Evolutionary conservation across 1,139 yeast genomes (phyloP).

Genomic region (Martiniozyma asiatica): DNA sequence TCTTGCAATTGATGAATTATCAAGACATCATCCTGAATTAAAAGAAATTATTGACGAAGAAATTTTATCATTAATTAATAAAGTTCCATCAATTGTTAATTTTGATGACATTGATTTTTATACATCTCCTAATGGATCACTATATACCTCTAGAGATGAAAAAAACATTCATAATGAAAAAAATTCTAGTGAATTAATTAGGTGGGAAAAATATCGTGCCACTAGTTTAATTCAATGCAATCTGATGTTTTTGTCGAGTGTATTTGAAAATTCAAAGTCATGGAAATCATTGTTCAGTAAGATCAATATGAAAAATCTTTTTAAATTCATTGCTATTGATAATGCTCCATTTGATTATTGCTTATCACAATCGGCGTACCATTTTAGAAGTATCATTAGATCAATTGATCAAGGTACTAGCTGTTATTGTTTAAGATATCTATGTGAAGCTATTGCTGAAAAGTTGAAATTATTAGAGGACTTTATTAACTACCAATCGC

Average conservation of each 20-base stretch:
- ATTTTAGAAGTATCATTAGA: conserved; percentile 41
- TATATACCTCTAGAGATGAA: conserved; percentile 32
- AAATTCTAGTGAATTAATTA: conserved; percentile 27
- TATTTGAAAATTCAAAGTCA: conserved; percentile 35
- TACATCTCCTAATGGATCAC: conserved; percentile 30
- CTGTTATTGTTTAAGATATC: conserved; percentile 32
- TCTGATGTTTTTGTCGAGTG: conserved; percentile 33
- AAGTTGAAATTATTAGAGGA: conserved; percentile 27
- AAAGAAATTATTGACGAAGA: conserved; percentile 47
- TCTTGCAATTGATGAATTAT: conserved; percentile 63
- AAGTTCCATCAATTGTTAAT: conserved; percentile 31
- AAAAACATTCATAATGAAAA: conserved; percentile 25
- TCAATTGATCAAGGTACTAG: conserved; percentile 46
- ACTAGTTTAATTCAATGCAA: conserved; percentile 37
- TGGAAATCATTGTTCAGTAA: conserved; percentile 36
- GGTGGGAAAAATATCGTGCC: conserved; percentile 41
- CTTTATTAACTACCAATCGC: conserved; percentile 20
- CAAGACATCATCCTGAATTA: conserved; percentile 70
- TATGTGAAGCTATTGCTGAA: conserved; percentile 23
- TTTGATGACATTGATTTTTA: conserved; percentile 33
- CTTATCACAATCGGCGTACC: conserved; percentile 41
- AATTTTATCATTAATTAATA: conserved; percentile 34
- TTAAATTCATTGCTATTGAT: conserved; percentile 30
- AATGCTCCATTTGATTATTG: conserved; percentile 53
- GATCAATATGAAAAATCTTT: conserved; percentile 33